Evolutionary conservation across 192 early-diverging fungal genomes (phyloP).

Genomic region (Endogone sp.): DNA sequence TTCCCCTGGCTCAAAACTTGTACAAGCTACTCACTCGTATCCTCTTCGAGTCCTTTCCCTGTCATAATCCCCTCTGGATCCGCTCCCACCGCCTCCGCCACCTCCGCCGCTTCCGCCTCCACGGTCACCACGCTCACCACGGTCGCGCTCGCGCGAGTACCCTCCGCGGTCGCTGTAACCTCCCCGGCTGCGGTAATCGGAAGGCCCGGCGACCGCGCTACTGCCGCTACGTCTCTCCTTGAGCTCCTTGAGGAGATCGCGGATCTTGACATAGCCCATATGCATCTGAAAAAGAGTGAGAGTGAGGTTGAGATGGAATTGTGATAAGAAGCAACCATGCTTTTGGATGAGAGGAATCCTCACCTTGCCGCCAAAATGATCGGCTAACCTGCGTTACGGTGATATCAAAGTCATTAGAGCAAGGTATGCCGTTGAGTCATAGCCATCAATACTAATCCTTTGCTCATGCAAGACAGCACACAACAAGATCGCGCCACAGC

Average conservation of each 20-base stretch:
- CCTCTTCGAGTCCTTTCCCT: not conserved
- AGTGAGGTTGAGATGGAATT: not conserved
- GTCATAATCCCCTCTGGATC: not conserved
- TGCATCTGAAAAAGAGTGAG: constrained; percentile 37
- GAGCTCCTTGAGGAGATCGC: constrained; percentile 46
- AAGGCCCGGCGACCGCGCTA: not conserved
- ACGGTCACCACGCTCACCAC: constrained; percentile 5
- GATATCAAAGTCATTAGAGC: too few relatives aligned
- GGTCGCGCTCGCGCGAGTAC: constrained; percentile 9
- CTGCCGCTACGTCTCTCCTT: constrained; percentile 15
- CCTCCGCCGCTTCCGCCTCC: constrained; percentile 20
- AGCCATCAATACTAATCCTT: not conserved
- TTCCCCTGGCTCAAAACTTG: not conserved
- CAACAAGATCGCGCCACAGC: not conserved
- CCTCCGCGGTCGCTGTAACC: not conserved
- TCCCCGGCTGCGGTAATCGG: not conserved
- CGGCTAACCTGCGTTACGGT: too few relatives aligned
- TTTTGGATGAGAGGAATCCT: not conserved
- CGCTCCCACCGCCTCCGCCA: constrained; percentile 18
- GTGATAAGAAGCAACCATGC: not conserved
- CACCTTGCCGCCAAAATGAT: constrained; percentile 51
- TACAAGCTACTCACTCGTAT: not conserved
- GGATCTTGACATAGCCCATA: constrained; percentile 46
- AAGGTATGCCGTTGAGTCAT: not conserved
- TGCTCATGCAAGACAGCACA: too few relatives aligned